Percentiles rank a stretch among this genome's conserved stretches.
Conservation (phyloP, 306 rosid species). For the Malus sieversii region DNA sequence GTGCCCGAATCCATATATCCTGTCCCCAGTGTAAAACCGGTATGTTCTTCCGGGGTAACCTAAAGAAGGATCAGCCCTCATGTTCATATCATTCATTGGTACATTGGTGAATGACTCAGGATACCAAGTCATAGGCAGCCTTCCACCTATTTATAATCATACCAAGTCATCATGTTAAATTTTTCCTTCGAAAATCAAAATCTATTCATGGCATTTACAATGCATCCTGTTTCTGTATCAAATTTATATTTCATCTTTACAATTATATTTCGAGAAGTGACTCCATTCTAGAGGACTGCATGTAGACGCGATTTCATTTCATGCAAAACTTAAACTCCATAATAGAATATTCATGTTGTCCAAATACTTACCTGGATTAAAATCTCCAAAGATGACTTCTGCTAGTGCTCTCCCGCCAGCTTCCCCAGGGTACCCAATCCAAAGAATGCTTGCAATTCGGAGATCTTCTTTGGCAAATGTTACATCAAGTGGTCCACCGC, state of each 20-base stretch:
- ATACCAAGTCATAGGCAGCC: conserved; percentile 86
- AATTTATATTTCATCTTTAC: not conserved
- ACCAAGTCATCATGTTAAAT: conserved; percentile 12
- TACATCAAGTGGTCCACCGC: conserved; percentile 90
- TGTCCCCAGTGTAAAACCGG: conserved; percentile 69
- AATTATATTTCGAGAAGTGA: not conserved
- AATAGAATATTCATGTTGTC: conserved; percentile 5
- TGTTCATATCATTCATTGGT: conserved; percentile 81
- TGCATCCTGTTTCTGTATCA: not conserved
- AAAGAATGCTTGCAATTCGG: conserved; percentile 65
- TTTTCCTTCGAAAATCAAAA: not conserved
- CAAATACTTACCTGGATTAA: conserved; percentile 64
- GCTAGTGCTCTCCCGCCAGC: conserved; percentile 85
- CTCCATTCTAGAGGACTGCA: not conserved
- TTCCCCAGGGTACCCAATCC: conserved; percentile 93
- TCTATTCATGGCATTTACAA: not conserved
- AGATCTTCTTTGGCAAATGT: conserved; percentile 54
- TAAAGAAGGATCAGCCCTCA: conserved; percentile 76
- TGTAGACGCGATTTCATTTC: not conserved
- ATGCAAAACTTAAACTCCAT: not conserved
- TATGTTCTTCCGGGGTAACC: conserved; percentile 91
- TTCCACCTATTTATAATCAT: conserved; percentile 53
- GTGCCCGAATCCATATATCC: conserved; percentile 70
- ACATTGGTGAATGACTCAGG: conserved; percentile 72
- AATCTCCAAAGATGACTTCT: conserved; percentile 74